Conservation (phyloP, 2,329 filamentous ascomycete species). For the Phialophora verrucosa region DNA sequence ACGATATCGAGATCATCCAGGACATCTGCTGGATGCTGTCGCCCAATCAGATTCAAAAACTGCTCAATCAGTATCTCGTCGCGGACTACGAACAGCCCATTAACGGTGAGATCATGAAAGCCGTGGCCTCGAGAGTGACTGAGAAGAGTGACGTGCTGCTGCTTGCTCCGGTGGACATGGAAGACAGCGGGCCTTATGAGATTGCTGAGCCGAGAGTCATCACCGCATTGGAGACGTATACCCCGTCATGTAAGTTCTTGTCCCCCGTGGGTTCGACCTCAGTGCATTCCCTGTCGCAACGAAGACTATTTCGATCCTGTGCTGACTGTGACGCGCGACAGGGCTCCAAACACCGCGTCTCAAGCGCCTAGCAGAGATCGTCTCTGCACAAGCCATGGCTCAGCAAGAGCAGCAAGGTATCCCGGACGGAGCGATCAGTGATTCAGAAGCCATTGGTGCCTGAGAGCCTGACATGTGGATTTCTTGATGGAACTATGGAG, state of each 20-base stretch:
- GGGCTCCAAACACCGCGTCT: constrained; percentile 95
- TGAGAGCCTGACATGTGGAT: background rate
- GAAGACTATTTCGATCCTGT: constrained; percentile 14
- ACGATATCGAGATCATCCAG: constrained; percentile 99
- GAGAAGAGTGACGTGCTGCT: constrained; percentile 98
- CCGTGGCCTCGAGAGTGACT: constrained; percentile 92
- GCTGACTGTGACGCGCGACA: constrained; percentile 49
- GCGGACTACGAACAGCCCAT: constrained; percentile 99
- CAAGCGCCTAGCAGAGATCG: constrained; percentile 97
- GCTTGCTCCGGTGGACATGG: constrained; percentile 95
- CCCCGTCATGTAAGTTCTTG: constrained; percentile 81
- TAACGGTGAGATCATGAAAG: constrained; percentile 99
- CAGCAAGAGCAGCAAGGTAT: constrained; percentile 85
- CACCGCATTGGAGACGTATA: constrained; percentile 96
- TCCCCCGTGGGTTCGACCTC: constrained; percentile 11
- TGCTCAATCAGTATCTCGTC: constrained; percentile 97
- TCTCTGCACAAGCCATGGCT: constrained; percentile 92
- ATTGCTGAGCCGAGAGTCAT: constrained; percentile 97
- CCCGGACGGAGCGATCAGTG: constrained; percentile 40
- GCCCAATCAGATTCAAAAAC: constrained; percentile 98
- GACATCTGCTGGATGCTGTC: constrained; percentile 98
- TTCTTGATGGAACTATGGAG: background rate
- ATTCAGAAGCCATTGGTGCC: constrained; percentile 30
- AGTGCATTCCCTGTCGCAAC: background rate
- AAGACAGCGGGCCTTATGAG: constrained; percentile 97